Base-by-base conservation (phyloP, 192 early-diverging fungal genomes). In the Coemansia sp. region DNA sequence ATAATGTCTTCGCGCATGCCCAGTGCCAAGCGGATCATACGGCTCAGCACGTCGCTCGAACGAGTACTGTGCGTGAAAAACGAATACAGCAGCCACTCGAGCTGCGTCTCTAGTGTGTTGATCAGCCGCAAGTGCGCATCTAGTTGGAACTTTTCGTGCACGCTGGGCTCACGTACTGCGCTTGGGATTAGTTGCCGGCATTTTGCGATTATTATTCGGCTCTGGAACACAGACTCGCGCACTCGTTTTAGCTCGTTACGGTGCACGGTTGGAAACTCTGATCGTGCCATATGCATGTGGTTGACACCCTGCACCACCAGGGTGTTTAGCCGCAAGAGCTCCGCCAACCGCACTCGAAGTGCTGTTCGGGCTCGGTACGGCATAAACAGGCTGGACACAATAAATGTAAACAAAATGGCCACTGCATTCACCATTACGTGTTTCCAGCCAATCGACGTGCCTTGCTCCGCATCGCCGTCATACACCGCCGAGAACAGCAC, bases 61-160 rank as follows among this genome's bases (percentile, higher is more conserved):
- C 21, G 52, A 24, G 27, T 48, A 8, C 39, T 61, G 48, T 76
- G 75, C 4, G 69, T 72, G 39, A 72, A 78, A 17, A 53, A 72
- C 53, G 75, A 72, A 45, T 78, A 78, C 51, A 78, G 47, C 39
- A 68, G 47, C 75, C 75, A 78, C n/a, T 78, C 75, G 4, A 78
- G 66, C 60, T 78, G 75, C 27, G 69, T 27, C 51, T 78, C 70
- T 57, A 78, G 54, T 41, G 58, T 69, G 52, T 72, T 63, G 7
- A 78, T 78, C 0, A 78, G 66, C 37, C 19, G 58, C 14, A 7
- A 12, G 41, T 78, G 75, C 9, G 75, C 70, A 1, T 32, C 17
- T 0, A 58, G 62, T 41, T 72, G 69, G 62, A 78, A 78, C 25
- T 43, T 21, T 11, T 70, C 75, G 41, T 78, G 75, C 39, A 78